These are phyloP conservation scores for Acorus gramineus DNA, from an alignment of 106 monocot species.

Conservation along the genomic window DNA sequence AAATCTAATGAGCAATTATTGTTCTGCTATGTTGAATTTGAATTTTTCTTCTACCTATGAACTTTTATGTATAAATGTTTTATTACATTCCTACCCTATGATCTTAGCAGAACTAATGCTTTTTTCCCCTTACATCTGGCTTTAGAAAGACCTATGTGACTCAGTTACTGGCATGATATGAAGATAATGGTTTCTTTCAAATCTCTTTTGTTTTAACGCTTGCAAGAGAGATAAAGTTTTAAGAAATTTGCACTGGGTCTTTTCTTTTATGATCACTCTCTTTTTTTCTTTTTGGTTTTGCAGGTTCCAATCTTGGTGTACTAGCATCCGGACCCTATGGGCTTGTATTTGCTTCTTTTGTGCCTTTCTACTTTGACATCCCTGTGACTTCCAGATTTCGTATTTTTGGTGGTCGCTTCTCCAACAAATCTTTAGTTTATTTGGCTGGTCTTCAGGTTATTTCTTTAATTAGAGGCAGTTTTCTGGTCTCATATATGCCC, in stretches of 20 bases:
- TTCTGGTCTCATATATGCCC: neutral
- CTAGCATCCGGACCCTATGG: conserved; percentile 83
- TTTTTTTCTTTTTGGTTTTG: conserved; percentile 18
- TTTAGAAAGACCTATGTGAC: neutral
- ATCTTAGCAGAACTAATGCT: no score
- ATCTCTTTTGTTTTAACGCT: no score
- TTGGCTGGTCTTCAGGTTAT: conserved; percentile 84
- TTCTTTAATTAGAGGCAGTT: no score
- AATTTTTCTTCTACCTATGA: no score
- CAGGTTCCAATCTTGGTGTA: conserved; percentile 43
- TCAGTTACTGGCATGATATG: no score
- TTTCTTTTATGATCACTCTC: neutral
- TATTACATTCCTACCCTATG: no score
- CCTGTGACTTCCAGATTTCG: conserved; percentile 70
- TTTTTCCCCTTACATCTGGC: neutral
- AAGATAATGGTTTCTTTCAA: no score
- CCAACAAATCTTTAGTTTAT: conserved; percentile 84
- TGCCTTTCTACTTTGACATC: conserved; percentile 91
- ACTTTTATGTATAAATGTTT: no score
- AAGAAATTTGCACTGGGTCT: neutral
- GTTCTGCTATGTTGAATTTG: no score
- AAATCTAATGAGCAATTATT: no score
- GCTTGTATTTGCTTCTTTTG: conserved; percentile 85
- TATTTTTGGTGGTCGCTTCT: conserved; percentile 56
- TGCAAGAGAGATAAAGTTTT: neutral